Conservation (phyloP, 2,329 filamentous ascomycete species). For the Paradendryphiella salina region DNA sequence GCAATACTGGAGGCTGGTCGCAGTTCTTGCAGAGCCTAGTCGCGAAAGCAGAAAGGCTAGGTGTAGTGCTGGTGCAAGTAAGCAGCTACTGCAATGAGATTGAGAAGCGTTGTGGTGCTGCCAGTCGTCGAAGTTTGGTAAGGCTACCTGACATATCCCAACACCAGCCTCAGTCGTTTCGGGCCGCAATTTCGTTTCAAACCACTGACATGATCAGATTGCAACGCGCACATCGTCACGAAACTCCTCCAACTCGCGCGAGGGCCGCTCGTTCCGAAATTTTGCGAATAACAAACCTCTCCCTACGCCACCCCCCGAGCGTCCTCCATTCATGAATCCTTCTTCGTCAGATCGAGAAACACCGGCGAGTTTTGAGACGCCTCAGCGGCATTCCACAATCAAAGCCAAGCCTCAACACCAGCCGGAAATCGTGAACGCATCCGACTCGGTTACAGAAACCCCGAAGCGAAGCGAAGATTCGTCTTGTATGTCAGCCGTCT, state of each 20-base stretch:
- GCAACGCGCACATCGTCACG: slow-evolving; percentile 46
- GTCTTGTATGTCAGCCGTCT: slow-evolving; percentile 10
- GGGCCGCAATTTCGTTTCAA: neutral
- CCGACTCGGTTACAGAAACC: slow-evolving; percentile 27
- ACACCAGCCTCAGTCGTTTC: neutral
- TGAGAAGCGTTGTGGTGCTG: slow-evolving; percentile 79
- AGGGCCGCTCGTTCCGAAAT: slow-evolving; percentile 40
- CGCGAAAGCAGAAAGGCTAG: slow-evolving; percentile 70
- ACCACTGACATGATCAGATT: slow-evolving; percentile 33
- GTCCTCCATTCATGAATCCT: slow-evolving; percentile 31
- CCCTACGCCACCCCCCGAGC: slow-evolving; percentile 39
- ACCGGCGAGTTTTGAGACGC: slow-evolving; percentile 16
- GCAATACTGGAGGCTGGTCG: slow-evolving; percentile 89
- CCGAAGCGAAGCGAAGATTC: slow-evolving; percentile 26
- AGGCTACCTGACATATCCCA: slow-evolving; percentile 35
- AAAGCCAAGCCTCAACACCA: slow-evolving; percentile 23
- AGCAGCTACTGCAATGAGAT: slow-evolving; percentile 81
- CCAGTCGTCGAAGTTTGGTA: slow-evolving; percentile 77
- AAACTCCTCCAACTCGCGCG: slow-evolving; percentile 42
- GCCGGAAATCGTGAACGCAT: slow-evolving; percentile 22
- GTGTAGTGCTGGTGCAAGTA: slow-evolving; percentile 70
- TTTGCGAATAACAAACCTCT: slow-evolving; percentile 44
- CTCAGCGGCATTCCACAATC: slow-evolving; percentile 20
- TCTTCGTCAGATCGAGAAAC: slow-evolving; percentile 22
- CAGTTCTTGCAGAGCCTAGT: slow-evolving; percentile 77